Base-by-base conservation (phyloP, 331 rosid genomes). In the Telfairia occidentalis region DNA sequence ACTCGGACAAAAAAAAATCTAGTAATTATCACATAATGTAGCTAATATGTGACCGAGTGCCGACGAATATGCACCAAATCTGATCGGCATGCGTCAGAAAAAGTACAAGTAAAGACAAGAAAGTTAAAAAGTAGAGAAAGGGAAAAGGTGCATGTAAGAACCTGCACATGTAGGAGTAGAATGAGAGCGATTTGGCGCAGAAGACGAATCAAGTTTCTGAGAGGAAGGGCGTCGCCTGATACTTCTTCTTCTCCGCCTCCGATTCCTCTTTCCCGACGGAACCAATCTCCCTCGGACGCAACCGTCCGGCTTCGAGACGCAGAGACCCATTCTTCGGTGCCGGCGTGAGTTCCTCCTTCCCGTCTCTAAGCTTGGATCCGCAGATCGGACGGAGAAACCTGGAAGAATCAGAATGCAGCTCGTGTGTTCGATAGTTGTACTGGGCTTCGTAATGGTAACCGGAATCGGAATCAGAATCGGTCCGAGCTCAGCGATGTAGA, bases 281-380 rank as follows among this genome's bases (percentile, higher is more conserved):
- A 43, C 70, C 57, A 70, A 9, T 16, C 61, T 49, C 2, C 61
- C 37, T 32, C 83, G 86, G 3, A 46, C 86, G 28, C 86, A 78
- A 4, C 78, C 87, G 73, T 83, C 84, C 1, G 96, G 99, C 82
- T 80, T 83, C 5, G 99, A 95, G 58, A 58, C 90, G 7, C 97
- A 92, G 71, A 67, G 80, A 15, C 99, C 99, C 99, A 95, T 93
- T 70, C 34, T 46, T 37, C 54, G 35, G 37, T 40, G 37, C 43
- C 13, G 13, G 35, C n/a, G 13, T 0, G 1, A 54, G 30, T 15
- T 23, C 37, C 13, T 12, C 23, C 37, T 6, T 49, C 12, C 54
- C 8, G 55, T 45, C 15, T 1, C 40, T 9, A n/a, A 29, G 60
- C 5, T 7, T 7, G 35, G 63, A 50, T 73, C 49, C 12, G 10